phyloP scores from a whole-genome alignment of 179 eudicot genomes.

The Carnegiea gigantea region DNA sequence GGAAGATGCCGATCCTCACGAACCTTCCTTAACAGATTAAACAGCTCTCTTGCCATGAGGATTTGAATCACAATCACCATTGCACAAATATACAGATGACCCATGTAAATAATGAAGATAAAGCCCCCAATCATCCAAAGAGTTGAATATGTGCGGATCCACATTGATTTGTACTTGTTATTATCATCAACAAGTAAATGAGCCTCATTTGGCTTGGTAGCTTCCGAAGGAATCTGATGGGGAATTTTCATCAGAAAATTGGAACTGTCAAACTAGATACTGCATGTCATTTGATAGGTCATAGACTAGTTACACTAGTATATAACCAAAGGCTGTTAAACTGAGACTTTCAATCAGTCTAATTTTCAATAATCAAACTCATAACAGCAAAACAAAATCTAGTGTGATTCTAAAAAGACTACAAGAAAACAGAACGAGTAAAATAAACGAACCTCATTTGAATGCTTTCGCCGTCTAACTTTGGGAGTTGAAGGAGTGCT shows the following conservation, averaged over 20 bases:
- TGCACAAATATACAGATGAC: slow-evolving; percentile 97
- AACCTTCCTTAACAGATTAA: slow-evolving; percentile 71
- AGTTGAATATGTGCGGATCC: slow-evolving; percentile 77
- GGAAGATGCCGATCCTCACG: slow-evolving; percentile 90
- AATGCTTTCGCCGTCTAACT: slow-evolving; percentile 74
- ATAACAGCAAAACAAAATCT: not conserved
- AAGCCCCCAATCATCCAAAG: slow-evolving; percentile 98
- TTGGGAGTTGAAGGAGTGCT: slow-evolving; percentile 59
- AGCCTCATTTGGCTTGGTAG: slow-evolving; percentile 63
- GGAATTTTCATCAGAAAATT: not conserved
- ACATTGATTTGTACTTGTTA: slow-evolving; percentile 88
- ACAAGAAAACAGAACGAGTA: not conserved
- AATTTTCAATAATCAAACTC: not conserved
- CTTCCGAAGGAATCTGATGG: slow-evolving; percentile 56
- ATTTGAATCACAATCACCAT: slow-evolving; percentile 92
- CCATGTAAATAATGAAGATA: slow-evolving; percentile 78
- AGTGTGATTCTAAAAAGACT: not conserved
- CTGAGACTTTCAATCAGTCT: not conserved
- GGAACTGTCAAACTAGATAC: not conserved
- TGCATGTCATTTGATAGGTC: not conserved
- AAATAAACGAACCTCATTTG: slow-evolving; percentile 60
- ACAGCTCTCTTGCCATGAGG: slow-evolving; percentile 89
- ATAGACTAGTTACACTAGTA: not conserved
- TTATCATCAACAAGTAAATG: slow-evolving; percentile 70
- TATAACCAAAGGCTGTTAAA: not conserved